Evolutionary conservation across 202 grass and related monocot species (phyloP).

Genomic region (Musa balbisiana): DNA sequence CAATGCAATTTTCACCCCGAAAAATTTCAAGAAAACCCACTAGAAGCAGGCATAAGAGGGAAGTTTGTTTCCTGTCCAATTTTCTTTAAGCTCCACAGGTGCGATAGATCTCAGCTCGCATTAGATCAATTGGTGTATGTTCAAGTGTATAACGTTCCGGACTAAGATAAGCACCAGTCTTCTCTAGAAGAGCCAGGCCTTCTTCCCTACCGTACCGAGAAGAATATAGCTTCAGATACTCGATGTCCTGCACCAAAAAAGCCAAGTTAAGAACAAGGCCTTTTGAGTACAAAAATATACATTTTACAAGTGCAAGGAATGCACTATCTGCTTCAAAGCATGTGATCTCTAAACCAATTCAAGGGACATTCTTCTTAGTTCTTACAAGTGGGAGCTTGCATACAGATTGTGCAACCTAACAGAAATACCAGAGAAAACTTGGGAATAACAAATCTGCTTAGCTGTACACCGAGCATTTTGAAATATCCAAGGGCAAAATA

Average conservation of each 20-base stretch:
- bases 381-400: background rate
- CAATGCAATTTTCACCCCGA: background rate
- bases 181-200: constrained; percentile 58
- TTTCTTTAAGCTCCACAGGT: constrained; percentile 47
- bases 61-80: background rate
- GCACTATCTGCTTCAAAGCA: background rate
- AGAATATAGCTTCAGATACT: constrained; percentile 90
- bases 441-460: no score
- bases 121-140: constrained; percentile 62
- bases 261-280: background rate
- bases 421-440: no score
- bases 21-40: background rate
- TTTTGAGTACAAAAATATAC: background rate
- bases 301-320: background rate
- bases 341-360: background rate
- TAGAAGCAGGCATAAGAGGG: background rate
- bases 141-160: constrained; percentile 75
- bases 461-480: no score
- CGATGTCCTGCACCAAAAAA: constrained; percentile 48
- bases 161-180: constrained; percentile 60
- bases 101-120: constrained; percentile 84
- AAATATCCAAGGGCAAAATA: no score
- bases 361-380: background rate
- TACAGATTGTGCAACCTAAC: background rate
- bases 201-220: constrained; percentile 60